Evolutionary conservation across 2,329 filamentous ascomycete species (phyloP), one percentile per base, ranked within the genome.

Genomic region (Metarhizium humberi): DNA sequence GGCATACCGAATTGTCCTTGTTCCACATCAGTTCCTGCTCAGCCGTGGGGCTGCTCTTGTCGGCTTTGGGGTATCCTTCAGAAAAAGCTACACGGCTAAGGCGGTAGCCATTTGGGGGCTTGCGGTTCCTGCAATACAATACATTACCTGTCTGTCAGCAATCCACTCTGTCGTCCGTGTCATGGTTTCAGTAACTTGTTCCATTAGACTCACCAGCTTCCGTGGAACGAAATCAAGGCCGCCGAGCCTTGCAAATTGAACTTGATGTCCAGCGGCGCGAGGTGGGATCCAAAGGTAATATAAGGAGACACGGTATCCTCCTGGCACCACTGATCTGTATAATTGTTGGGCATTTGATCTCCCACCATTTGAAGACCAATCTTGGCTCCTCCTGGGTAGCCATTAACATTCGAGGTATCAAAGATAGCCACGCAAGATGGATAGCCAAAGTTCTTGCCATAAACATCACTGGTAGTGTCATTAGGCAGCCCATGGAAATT

Each of bases 401-500:
- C 70, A 10, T 64, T 61, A 54, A 66, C 57, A 46, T 13, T 54
- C 32, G 55, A 55, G 13, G 55, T 43, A 54, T 79, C 71, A 78
- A 80, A 87, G 4, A 80, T 78, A 7, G 83, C 72, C 57, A 80
- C 82, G 68, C 84, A 87, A 48, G 72, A 73, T 2, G 84, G 84
- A 61, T 87, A 87, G 8, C 84, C 84, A 60, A 80, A 85, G 65
- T 86, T 85, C 3, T 62, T 62, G 5, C 73, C 72, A 18, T 64
- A 60, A 11, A 62, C 20, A 3, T 55, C 51, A 56, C 57, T 57
- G 16, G 49, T 36, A 5, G 59, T 61, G 49, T 63, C 60, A 55
- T 60, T 62, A 40, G 87, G 73, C 51, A 75, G 76, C 2, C 86
- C 85, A 59, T 86, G 81, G 65, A 79, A 88, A 67, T 90, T 89